Percentiles rank a stretch among this genome's conserved stretches.
Evolutionary conservation across 768 basidiomycete genomes (phyloP).

Genomic region (Boletus sensibilis): DNA sequence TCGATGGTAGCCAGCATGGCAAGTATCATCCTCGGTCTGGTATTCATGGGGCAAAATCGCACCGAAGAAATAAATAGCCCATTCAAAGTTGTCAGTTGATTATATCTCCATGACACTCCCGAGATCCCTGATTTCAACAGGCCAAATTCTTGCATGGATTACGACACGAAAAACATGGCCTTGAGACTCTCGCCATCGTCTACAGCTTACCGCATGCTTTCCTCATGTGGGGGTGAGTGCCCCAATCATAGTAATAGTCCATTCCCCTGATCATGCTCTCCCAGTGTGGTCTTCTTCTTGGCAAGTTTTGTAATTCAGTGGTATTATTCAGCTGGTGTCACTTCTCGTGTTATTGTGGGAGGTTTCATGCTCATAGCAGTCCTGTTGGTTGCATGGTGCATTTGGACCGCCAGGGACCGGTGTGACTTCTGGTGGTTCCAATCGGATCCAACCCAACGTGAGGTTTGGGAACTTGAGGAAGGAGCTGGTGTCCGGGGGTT

Average conservation of each 20-base stretch:
- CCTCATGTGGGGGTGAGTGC: constrained; percentile 58
- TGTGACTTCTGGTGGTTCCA: constrained; percentile 27
- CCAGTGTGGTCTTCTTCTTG: constrained; percentile 32
- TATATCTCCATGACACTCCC: not conserved
- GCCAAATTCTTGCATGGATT: constrained; percentile 16
- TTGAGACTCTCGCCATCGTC: constrained; percentile 51
- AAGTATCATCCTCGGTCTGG: constrained; percentile 42
- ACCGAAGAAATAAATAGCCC: constrained; percentile 31
- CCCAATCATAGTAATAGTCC: no score
- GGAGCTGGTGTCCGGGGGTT: no score
- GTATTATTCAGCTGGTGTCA: constrained; percentile 7
- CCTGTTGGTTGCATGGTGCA: constrained; percentile 44
- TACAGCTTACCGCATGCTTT: constrained; percentile 56
- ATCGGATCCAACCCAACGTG: constrained; percentile 8
- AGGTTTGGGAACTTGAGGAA: no score
- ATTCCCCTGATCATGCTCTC: not conserved
- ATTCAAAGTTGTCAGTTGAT: constrained; percentile 35
- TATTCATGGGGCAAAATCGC: constrained; percentile 45
- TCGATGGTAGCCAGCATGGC: constrained; percentile 44
- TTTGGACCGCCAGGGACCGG: constrained; percentile 30
- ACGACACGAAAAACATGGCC: constrained; percentile 34
- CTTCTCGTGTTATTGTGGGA: constrained; percentile 33
- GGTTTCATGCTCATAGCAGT: constrained; percentile 28
- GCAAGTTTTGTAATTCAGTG: constrained; percentile 27
- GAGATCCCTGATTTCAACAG: constrained; percentile 5